Conservation (phyloP, 805 yeast genomes). For the Wickerhamomyces chambardii region DNA sequence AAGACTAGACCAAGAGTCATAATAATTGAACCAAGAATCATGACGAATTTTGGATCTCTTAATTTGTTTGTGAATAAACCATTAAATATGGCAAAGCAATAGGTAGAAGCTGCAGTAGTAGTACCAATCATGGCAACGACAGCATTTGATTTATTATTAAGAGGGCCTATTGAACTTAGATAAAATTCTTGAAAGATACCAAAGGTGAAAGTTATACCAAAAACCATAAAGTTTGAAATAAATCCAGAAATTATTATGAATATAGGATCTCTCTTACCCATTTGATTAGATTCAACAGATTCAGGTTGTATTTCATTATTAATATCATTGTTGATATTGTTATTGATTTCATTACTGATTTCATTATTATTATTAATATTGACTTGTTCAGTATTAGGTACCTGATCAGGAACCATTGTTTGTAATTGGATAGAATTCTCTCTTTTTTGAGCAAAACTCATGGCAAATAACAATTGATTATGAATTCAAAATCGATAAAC, state of each 20-base stretch:
- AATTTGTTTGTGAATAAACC: conserved; percentile 12
- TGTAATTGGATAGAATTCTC: too few relatives aligned
- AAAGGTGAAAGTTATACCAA: conserved; percentile 26
- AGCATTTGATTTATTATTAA: conserved; percentile 14
- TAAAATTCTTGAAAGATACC: conserved; percentile 30
- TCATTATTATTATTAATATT: too few relatives aligned
- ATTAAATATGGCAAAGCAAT: conserved; percentile 20
- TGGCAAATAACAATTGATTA: too few relatives aligned
- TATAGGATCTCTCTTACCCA: conserved; percentile 4
- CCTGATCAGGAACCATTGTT: too few relatives aligned
- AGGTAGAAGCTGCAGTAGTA: conserved; percentile 21
- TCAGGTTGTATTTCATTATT: too few relatives aligned
- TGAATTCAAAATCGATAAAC: too few relatives aligned
- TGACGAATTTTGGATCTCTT: conserved; percentile 12
- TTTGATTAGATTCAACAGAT: too few relatives aligned
- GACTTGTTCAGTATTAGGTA: too few relatives aligned
- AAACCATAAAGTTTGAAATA: conserved; percentile 22
- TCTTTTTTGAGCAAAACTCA: too few relatives aligned
- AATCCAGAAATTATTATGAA: conserved; percentile 12
- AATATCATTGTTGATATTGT: too few relatives aligned
- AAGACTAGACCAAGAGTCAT: conserved; percentile 21
- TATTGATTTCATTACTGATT: too few relatives aligned
- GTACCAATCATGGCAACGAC: conserved; percentile 26
- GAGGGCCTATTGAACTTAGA: conserved; percentile 20
- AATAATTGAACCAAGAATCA: conserved; percentile 19